Evolutionary conservation across 441 rosid genomes (phyloP).

Genomic region (Geranium incanum): DNA sequence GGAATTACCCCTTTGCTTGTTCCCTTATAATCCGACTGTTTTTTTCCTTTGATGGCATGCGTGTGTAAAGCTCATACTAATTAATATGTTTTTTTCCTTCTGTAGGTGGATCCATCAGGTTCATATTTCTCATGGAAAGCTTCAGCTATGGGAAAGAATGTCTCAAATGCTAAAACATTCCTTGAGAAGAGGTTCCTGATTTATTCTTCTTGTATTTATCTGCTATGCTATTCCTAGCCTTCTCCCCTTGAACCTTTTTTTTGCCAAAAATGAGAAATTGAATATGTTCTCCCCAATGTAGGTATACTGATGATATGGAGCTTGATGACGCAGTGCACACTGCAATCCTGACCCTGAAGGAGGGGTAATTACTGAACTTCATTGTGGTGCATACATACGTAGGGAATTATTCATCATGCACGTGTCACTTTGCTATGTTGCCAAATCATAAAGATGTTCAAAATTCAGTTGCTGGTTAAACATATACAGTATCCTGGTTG

Average conservation of each 20-base stretch:
- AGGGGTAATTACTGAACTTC: constrained; percentile 52
- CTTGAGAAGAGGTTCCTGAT: constrained; percentile 79
- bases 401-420: not conserved
- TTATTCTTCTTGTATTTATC: too few species aligned
- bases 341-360: constrained; percentile 86
- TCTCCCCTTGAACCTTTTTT: too few species aligned
- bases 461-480: not conserved
- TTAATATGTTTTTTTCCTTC: constrained; percentile 6
- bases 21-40: too few species aligned
- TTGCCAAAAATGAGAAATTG: too few species aligned
- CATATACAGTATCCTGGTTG: not conserved
- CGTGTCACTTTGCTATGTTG: not conserved
- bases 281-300: too few species aligned
- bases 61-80: not conserved
- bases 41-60: not conserved
- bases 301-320: constrained; percentile 98
- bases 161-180: constrained; percentile 93
- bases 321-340: constrained; percentile 99
- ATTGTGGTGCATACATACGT: not conserved
- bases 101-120: constrained; percentile 97
- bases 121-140: constrained; percentile 99
- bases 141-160: constrained; percentile 98
- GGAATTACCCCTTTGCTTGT: too few species aligned
- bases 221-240: too few species aligned
- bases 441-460: not conserved